Evolutionary conservation across 2,329 filamentous ascomycete genomes (phyloP), one percentile per base, ranked within the genome.

Genomic region (Zasmidium angulare): DNA sequence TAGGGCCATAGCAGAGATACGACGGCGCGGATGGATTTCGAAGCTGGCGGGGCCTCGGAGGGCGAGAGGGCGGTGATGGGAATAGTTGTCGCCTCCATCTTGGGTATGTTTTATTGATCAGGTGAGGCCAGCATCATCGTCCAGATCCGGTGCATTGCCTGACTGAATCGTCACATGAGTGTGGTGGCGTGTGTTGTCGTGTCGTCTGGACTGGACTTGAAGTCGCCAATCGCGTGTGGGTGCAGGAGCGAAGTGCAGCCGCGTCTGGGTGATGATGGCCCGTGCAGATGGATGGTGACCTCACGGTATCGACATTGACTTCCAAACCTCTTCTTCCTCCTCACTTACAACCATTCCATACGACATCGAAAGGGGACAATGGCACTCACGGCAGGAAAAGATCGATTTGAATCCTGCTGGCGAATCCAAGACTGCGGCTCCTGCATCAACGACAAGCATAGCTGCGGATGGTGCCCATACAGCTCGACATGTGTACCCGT

Each of bases 1-100:
- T 91, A 97, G 0, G 93, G 93, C 93, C 93, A 98, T 59, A 91
- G 87, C 36, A 98, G 85, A 9, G 91, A 93, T 21, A 97, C 85
- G 17, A 89, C 81, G 43, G 90, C 92, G 59, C 85, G 82, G 29
- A 96, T 72, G 3, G 67, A 63, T 46, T 71, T 69, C 55, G 67
- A 58, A 10, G 56, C 22, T 6, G 67, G 68, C 21, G 67, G 66
- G 19, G 62, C 21, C 19, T 59, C 55, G n/a, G 60, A 55, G n/a
- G 70, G 66, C 23, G 63, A 59, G 26, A 75, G 67, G 29, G 62
- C 61, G 2, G 68, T 65, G 47, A 75, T 75, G 6, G 70, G 66
- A 6, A 70, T 61, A 31, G 65, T 60, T 31, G 47, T 43, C 36
- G 36, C 36, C 36, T 14, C 36, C 36, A 43, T 43, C 36, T 14